These are phyloP conservation scores for Euphorbia peplus DNA, from an alignment of 345 rosid genomes.

Conservation along the genomic window DNA sequence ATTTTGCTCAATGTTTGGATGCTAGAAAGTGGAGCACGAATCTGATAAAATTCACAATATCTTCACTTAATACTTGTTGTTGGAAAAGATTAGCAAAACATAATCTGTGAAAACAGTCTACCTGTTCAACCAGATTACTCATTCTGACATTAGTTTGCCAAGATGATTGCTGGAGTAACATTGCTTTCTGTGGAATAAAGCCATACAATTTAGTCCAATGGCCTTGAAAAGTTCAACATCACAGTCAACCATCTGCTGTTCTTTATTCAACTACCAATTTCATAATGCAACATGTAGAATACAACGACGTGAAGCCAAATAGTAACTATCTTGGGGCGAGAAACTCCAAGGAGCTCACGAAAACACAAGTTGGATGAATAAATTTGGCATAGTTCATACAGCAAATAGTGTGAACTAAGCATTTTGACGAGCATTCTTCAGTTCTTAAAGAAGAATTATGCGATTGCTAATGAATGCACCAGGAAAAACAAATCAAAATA, in stretches of 20 bases:
- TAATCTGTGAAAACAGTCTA: slow-evolving; percentile 24
- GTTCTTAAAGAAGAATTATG: background rate
- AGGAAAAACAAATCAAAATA: background rate
- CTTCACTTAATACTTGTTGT: slow-evolving; percentile 8
- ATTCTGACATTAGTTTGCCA: slow-evolving; percentile 91
- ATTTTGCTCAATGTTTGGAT: slow-evolving; percentile 74
- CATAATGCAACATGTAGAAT: slow-evolving; percentile 3
- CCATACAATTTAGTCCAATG: slow-evolving; percentile 4
- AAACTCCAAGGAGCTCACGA: background rate
- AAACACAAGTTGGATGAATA: slow-evolving; percentile 4
- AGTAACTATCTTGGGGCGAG: background rate
- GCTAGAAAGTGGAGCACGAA: slow-evolving; percentile 82
- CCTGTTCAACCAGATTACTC: slow-evolving; percentile 88
- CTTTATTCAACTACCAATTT: background rate
- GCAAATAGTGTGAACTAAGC: background rate
- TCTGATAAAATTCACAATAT: slow-evolving; percentile 37
- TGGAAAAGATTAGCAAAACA: background rate
- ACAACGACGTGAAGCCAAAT: background rate
- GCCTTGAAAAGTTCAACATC: background rate
- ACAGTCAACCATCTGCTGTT: background rate
- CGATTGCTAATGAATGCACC: background rate
- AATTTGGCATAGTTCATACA: slow-evolving; percentile 4
- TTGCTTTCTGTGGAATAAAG: slow-evolving; percentile 50
- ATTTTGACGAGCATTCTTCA: background rate
- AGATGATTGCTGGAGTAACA: slow-evolving; percentile 79